Conservation (phyloP, 2,329 filamentous ascomycete genomes). For the Aspergillus nomiae region DNA sequence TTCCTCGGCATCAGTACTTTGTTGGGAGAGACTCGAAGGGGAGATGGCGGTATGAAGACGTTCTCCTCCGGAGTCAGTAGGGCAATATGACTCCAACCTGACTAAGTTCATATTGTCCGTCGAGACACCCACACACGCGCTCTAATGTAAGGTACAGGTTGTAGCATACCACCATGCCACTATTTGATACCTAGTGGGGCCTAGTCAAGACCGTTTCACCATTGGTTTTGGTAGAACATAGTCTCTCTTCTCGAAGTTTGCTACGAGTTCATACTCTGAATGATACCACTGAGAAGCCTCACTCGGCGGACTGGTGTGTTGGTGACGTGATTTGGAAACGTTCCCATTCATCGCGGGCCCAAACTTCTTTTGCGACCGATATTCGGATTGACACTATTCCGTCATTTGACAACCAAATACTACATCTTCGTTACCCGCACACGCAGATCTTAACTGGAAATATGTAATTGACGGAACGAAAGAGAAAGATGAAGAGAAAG, state of each 20-base stretch:
- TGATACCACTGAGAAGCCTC: not conserved
- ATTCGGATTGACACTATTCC: constrained; percentile 6
- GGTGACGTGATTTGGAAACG: not conserved
- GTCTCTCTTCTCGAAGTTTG: constrained; percentile 11
- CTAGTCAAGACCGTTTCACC: constrained; percentile 17
- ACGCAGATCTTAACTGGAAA: constrained; percentile 18
- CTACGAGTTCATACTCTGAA: not conserved
- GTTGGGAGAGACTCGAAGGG: not conserved
- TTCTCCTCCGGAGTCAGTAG: not conserved
- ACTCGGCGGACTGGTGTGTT: not conserved
- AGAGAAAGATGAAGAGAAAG: constrained; percentile 7
- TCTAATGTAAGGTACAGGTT: constrained; percentile 10
- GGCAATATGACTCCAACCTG: not conserved
- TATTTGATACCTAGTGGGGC: constrained; percentile 13
- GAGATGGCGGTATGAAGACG: too few species aligned
- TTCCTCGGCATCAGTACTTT: not conserved
- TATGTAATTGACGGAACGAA: constrained; percentile 4
- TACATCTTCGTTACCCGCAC: not conserved
- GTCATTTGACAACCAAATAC: constrained; percentile 8
- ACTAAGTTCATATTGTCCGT: not conserved
- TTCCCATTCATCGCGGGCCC: not conserved
- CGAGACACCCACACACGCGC: not conserved
- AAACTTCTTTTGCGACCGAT: constrained; percentile 6
- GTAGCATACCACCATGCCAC: constrained; percentile 18
- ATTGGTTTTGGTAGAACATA: constrained; percentile 10